Evolutionary conservation across 2,329 filamentous ascomycete genomes (phyloP).

Genomic region (Penicillium thymicola): DNA sequence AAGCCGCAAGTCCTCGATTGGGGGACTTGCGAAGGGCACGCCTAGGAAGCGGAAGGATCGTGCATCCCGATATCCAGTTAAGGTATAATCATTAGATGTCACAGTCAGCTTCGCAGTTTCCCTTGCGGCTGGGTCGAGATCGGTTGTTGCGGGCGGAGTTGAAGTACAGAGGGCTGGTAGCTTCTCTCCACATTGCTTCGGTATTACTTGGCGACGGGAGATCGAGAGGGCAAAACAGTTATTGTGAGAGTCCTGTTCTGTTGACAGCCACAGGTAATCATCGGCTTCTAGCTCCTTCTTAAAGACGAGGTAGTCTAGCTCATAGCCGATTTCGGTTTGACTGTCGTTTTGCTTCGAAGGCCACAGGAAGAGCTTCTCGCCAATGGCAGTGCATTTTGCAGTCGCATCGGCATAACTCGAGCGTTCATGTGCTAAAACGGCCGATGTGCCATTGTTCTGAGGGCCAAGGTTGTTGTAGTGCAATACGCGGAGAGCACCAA

Average conservation of each 20-base stretch:
- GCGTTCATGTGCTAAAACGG: slow-evolving; percentile 18
- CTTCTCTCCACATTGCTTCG: slow-evolving; percentile 12
- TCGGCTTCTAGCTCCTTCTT: slow-evolving; percentile 8
- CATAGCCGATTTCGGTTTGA: slow-evolving; percentile 7
- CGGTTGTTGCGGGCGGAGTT: slow-evolving; percentile 19
- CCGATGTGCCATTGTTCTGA: slow-evolving; percentile 26
- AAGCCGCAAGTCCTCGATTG: slow-evolving; percentile 45
- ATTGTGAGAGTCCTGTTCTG: not conserved
- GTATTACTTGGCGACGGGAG: slow-evolving; percentile 5
- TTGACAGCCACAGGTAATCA: slow-evolving; percentile 18
- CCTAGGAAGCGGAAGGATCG: slow-evolving; percentile 43
- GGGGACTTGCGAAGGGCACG: slow-evolving; percentile 49
- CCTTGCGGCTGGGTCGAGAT: slow-evolving; percentile 12
- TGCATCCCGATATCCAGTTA: slow-evolving; percentile 29
- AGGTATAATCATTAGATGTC: slow-evolving; percentile 12
- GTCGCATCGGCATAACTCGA: slow-evolving; percentile 12
- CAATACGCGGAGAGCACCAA: slow-evolving; percentile 20
- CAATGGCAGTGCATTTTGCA: slow-evolving; percentile 20
- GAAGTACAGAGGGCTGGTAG: slow-evolving; percentile 24
- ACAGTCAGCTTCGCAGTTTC: slow-evolving; percentile 21
- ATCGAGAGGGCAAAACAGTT: slow-evolving; percentile 21
- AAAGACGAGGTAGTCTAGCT: slow-evolving; percentile 24
- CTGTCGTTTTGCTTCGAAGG: slow-evolving; percentile 4
- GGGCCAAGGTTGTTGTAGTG: slow-evolving; percentile 27
- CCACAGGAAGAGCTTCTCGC: slow-evolving; percentile 21